phyloP scores from a whole-genome alignment of 768 basidiomycete species.

The Galerina marginata region DNA sequence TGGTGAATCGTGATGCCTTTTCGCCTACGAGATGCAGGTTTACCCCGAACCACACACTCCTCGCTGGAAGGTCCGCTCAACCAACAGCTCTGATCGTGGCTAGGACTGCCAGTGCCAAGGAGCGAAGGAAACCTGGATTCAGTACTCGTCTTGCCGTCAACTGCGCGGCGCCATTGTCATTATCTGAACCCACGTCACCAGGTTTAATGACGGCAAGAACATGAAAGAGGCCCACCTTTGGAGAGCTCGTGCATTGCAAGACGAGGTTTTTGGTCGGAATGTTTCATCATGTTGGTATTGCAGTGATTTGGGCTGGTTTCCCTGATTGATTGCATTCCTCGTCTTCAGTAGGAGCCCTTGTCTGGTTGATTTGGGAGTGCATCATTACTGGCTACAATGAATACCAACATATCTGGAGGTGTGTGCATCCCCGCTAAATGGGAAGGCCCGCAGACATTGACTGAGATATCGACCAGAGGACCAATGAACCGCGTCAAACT shows the following conservation, averaged over 20 bases:
- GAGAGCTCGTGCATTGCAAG: slow-evolving; percentile 2
- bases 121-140: not conserved
- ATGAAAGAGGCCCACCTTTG: slow-evolving; percentile 4
- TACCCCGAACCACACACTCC: too few species aligned
- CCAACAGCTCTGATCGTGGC: too few species aligned
- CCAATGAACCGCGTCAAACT: slow-evolving; percentile 18
- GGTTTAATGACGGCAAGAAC: slow-evolving; percentile 4
- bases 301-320: not conserved
- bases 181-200: slow-evolving; percentile 1
- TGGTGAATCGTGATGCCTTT: too few species aligned
- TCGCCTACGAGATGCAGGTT: too few species aligned
- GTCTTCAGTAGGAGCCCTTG: slow-evolving; percentile 18
- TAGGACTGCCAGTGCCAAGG: too few species aligned
- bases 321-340: not conserved
- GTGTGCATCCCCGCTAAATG: not conserved
- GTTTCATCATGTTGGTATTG: slow-evolving; percentile 11
- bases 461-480: slow-evolving; percentile 7
- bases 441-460: not conserved
- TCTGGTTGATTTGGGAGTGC: slow-evolving; percentile 20
- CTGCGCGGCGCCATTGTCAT: not conserved
- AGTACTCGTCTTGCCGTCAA: not conserved
- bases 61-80: too few species aligned
- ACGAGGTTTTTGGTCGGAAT: slow-evolving; percentile 14
- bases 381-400: slow-evolving; percentile 14
- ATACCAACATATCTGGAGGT: slow-evolving; percentile 19